Evolutionary conservation across 345 rosid species (phyloP), one percentile per base, ranked within the genome.

Genomic region (Brassica nigra): DNA sequence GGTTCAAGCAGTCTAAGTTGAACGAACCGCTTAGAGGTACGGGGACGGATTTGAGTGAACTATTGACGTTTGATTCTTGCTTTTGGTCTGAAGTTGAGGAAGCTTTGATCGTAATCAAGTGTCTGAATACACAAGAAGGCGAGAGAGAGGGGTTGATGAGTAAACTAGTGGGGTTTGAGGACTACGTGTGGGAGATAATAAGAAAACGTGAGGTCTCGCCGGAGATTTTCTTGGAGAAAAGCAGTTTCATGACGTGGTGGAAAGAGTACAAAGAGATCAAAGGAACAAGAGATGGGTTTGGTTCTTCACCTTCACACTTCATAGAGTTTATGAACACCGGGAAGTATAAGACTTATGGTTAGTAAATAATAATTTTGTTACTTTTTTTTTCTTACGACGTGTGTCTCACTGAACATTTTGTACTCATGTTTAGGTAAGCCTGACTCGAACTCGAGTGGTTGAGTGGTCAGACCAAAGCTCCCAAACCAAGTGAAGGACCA

Each of bases 11-110:
- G 57, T 5, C 18, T 5, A 0, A 36, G 39, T 0, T 2, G 9
- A 15, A 27, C 0, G 8, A 52, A 6, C 1, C n/a, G 29, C 27
- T 0, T 1, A 57, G 36, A 9, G 2, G 11, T 3, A 67, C 63
- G 34, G 82, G 79, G 34, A 31, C 71, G 65, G 84, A 82, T 7
- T 76, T 85, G 59, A 74, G 77, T 34, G 66, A 28, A 4, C 71
- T 14, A 4, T 14, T 90, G 15, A 89, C 86, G 0, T 72, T 85
- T 34, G 96, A 91, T 85, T 92, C 97, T 28, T 90, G 94, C 70
- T 94, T 94, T 11, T 94, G 98, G 98, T 90, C 90, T 18, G 74
- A 81, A 11, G 98, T 94, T 7, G 98, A 94, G 80, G 96, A 92
- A 77, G 90, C 94, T 8, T 11, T 87, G 42, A 75, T 83, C 8